A percentile compares a stretch with the other conserved stretches of the same genome.
phyloP scores from a whole-genome alignment of 2,329 filamentous ascomycete species.

The Epichloe sibirici region DNA sequence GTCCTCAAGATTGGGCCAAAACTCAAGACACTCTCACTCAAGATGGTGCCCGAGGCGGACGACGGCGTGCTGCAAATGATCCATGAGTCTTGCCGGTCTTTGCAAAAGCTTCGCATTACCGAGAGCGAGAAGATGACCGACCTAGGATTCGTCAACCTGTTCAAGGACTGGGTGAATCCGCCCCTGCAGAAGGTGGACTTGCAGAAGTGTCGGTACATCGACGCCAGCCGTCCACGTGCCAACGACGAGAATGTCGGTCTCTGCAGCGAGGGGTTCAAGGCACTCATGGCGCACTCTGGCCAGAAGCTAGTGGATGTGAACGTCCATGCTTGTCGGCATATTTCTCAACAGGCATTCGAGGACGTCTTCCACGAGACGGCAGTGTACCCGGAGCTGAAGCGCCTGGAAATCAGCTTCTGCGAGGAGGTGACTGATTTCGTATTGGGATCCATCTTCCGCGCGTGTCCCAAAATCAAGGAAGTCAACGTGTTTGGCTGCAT shows the following conservation, averaged over 20 bases:
- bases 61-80: conserved; percentile 60
- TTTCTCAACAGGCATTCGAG: conserved; percentile 59
- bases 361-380: conserved; percentile 53
- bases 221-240: conserved; percentile 55
- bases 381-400: conserved; percentile 53
- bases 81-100: conserved; percentile 51
- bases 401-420: conserved; percentile 70
- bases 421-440: conserved; percentile 54
- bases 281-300: conserved; percentile 77
- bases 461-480: conserved; percentile 47
- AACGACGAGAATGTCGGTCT: conserved; percentile 58
- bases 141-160: conserved; percentile 57
- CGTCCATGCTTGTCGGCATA: conserved; percentile 75
- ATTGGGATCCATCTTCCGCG: conserved; percentile 49
- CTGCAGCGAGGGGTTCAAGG: conserved; percentile 61
- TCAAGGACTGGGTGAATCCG: conserved; percentile 63
- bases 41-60: conserved; percentile 52
- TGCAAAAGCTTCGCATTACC: conserved; percentile 70
- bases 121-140: conserved; percentile 69
- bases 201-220: conserved; percentile 63
- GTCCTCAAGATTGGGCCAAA: conserved; percentile 49
- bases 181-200: conserved; percentile 61
- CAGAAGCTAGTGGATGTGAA: conserved; percentile 53
- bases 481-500: conserved; percentile 55
- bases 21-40: conserved; percentile 68